phyloP scores from a whole-genome alignment of 306 rosid genomes.

The Citrullus amarus region DNA sequence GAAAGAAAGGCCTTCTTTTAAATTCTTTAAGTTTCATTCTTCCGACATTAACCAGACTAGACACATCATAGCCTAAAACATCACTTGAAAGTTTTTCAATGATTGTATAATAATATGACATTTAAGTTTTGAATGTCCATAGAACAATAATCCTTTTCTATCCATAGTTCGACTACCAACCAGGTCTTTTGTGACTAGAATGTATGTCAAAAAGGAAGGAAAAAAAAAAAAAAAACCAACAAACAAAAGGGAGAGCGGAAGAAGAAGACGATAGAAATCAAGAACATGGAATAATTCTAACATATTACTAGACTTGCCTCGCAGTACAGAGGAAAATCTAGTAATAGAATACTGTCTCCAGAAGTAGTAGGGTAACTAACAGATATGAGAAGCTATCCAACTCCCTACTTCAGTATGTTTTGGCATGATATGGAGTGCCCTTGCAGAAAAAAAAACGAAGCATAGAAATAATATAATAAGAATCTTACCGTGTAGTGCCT shows the following conservation, averaged over 20 bases:
- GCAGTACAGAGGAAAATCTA: not conserved
- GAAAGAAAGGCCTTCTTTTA: not conserved
- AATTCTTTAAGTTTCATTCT: not conserved
- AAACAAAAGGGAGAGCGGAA: too few relatives aligned
- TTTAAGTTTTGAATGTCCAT: not conserved
- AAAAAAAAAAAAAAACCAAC: not conserved
- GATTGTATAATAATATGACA: not conserved
- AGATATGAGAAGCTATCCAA: not conserved
- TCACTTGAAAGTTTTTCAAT: not conserved
- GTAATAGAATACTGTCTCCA: not conserved
- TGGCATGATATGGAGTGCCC: not conserved
- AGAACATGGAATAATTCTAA: not conserved
- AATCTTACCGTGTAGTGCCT: slow-evolving; percentile 84
- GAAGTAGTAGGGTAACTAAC: not conserved
- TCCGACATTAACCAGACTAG: not conserved
- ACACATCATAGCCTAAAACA: not conserved
- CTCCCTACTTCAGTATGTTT: not conserved
- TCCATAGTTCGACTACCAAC: not conserved
- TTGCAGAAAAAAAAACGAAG: not conserved
- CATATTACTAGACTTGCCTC: not conserved
- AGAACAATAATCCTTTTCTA: not conserved
- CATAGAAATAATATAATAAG: slow-evolving; percentile 10
- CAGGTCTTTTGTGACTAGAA: not conserved
- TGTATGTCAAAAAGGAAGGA: not conserved
- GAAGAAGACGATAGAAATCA: not conserved